Percentiles rank a stretch among this genome's conserved stretches.
phyloP scores from a whole-genome alignment of 1,139 yeast genomes.

The Pneumocystis canis region DNA sequence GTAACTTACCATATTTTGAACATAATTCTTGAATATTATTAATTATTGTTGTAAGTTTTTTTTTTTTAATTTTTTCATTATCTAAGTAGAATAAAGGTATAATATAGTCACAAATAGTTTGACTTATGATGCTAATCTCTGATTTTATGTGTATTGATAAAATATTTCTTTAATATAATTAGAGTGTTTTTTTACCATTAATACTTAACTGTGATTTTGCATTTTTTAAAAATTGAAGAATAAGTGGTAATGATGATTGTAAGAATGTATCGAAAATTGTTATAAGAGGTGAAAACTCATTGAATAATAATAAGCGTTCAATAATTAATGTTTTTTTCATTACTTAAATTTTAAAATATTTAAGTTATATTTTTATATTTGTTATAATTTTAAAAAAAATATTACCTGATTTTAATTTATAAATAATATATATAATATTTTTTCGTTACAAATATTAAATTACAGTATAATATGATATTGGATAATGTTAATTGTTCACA shows the following conservation, averaged over 20 bases:
- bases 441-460: no score
- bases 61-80: not conserved
- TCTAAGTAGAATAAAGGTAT: not conserved
- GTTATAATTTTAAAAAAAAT: no score
- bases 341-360: not conserved
- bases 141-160: not conserved
- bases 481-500: no score
- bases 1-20: not conserved
- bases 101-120: not conserved
- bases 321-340: not conserved
- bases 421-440: no score
- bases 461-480: no score
- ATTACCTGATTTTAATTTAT: no score
- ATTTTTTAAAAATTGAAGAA: not conserved
- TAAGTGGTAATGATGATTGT: not conserved
- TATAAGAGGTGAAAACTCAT: slow-evolving; percentile 1
- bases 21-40: not conserved
- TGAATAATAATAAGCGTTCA: not conserved
- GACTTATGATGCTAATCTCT: not conserved
- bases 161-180: not conserved
- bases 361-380: not conserved
- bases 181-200: not conserved
- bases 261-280: not conserved
- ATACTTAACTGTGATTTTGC: not conserved
- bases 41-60: not conserved